These are phyloP conservation scores for Coemansia sp. DNA, from an alignment of 192 early-diverging fungal genomes.

Conservation along the genomic window DNA sequence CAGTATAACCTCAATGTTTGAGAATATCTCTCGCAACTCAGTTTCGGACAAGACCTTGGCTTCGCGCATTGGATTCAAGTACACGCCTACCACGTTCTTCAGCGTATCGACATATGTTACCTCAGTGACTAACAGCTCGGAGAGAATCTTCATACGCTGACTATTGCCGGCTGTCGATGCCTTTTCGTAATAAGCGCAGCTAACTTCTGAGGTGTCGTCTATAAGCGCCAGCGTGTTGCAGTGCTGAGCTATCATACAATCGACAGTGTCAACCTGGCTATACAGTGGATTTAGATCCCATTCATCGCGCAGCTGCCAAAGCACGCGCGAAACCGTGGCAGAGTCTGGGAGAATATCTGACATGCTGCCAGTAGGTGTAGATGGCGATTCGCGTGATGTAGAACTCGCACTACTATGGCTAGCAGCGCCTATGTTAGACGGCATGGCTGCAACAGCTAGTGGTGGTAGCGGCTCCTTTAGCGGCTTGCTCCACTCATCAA, in stretches of 20 bases:
- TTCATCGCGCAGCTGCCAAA: constrained; percentile 52
- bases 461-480: neutral
- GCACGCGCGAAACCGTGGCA: constrained; percentile 28
- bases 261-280: constrained; percentile 20
- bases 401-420: constrained; percentile 24
- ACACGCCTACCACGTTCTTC: constrained; percentile 68
- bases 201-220: neutral
- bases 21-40: constrained; percentile 74
- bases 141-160: constrained; percentile 66
- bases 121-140: constrained; percentile 83
- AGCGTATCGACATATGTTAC: constrained; percentile 83
- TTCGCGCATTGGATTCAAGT: constrained; percentile 58
- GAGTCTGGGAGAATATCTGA: constrained; percentile 26
- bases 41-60: constrained; percentile 54
- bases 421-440: neutral
- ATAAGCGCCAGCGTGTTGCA: neutral
- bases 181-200: constrained; percentile 31
- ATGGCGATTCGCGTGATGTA: constrained; percentile 23
- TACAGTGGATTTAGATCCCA: constrained; percentile 51
- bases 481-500: neutral
- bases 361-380: constrained; percentile 23
- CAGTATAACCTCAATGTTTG: constrained; percentile 78
- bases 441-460: neutral
- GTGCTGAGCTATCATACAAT: neutral
- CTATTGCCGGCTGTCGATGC: constrained; percentile 26